Percentiles rank a stretch among this genome's conserved stretches.
These are phyloP conservation scores for Kluyveromyces starmeri DNA, from an alignment of 805 yeast genomes.

Conservation along the genomic window DNA sequence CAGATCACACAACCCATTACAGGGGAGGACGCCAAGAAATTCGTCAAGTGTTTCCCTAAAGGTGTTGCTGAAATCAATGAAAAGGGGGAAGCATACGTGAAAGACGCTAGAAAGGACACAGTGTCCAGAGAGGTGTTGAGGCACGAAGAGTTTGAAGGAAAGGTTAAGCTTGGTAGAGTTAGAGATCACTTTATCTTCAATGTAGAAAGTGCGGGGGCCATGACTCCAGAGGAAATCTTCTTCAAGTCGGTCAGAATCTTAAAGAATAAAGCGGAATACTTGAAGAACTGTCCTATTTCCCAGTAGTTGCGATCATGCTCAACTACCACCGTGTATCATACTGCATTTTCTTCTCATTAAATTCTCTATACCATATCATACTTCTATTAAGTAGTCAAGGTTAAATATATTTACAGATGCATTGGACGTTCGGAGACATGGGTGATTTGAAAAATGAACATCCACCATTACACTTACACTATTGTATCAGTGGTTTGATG, in stretches of 20 bases:
- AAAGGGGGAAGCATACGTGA: slow-evolving; percentile 64
- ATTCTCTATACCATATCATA: no score
- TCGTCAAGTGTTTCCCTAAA: slow-evolving; percentile 84
- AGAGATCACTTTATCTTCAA: slow-evolving; percentile 92
- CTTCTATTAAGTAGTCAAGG: no score
- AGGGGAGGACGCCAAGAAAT: slow-evolving; percentile 68
- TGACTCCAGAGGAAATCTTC: slow-evolving; percentile 94
- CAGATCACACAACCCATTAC: slow-evolving; percentile 63
- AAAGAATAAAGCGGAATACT: slow-evolving; percentile 73
- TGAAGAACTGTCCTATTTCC: slow-evolving; percentile 70
- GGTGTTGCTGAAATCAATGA: slow-evolving; percentile 79
- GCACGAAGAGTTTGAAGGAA: slow-evolving; percentile 82
- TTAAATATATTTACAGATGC: no score
- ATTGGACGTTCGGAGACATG: no score
- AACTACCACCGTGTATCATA: no score
- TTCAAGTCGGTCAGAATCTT: slow-evolving; percentile 80
- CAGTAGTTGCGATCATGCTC: slow-evolving; percentile 32
- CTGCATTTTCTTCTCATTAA: no score
- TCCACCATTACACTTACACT: no score
- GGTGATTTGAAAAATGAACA: no score
- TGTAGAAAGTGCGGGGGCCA: slow-evolving; percentile 92
- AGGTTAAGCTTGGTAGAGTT: slow-evolving; percentile 83
- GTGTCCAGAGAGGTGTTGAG: slow-evolving; percentile 94
- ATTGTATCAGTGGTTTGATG: no score
- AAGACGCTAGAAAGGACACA: slow-evolving; percentile 89